Evolutionary conservation across 2,329 filamentous ascomycete species (phyloP).

Genomic region (Harringtonia lauricola): DNA sequence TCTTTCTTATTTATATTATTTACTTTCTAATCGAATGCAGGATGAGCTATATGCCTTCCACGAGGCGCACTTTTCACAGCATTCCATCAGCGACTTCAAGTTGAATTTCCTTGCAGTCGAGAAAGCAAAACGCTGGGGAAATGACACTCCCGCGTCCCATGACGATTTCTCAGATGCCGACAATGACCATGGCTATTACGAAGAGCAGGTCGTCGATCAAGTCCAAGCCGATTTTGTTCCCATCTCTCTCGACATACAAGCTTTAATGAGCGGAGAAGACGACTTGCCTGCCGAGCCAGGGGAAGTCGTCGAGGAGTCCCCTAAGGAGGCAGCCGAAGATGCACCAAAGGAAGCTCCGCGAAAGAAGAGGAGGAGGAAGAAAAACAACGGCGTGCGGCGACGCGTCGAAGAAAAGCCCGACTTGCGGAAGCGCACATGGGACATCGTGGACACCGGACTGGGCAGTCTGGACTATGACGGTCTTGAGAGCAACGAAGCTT

Average conservation of each 20-base stretch:
- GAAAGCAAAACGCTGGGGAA: conserved; percentile 16
- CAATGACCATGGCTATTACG: too few species aligned
- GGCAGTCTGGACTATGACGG: conserved; percentile 51
- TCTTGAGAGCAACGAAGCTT: conserved; percentile 15
- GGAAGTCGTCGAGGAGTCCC: conserved; percentile 5
- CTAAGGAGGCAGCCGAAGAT: too few species aligned
- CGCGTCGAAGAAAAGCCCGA: conserved; percentile 43
- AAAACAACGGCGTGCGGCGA: conserved; percentile 16
- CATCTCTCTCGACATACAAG: not conserved
- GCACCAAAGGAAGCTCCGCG: conserved; percentile 24
- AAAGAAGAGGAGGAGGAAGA: conserved; percentile 7
- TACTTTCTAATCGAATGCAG: conserved; percentile 23
- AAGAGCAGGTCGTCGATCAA: too few species aligned
- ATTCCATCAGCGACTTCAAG: conserved; percentile 34
- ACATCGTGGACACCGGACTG: conserved; percentile 50
- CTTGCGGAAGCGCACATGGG: conserved; percentile 56
- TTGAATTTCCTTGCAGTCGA: conserved; percentile 24
- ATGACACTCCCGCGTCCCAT: too few species aligned
- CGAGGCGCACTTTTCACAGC: conserved; percentile 44
- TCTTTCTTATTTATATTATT: not conserved
- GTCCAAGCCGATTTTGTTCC: not conserved
- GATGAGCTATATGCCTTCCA: conserved; percentile 50
- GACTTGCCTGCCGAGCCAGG: too few species aligned
- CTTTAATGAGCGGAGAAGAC: conserved; percentile 1
- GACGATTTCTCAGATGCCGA: too few species aligned